Base-by-base conservation (phyloP, 148 eudicot genomes). In the Agrostemma githago region DNA sequence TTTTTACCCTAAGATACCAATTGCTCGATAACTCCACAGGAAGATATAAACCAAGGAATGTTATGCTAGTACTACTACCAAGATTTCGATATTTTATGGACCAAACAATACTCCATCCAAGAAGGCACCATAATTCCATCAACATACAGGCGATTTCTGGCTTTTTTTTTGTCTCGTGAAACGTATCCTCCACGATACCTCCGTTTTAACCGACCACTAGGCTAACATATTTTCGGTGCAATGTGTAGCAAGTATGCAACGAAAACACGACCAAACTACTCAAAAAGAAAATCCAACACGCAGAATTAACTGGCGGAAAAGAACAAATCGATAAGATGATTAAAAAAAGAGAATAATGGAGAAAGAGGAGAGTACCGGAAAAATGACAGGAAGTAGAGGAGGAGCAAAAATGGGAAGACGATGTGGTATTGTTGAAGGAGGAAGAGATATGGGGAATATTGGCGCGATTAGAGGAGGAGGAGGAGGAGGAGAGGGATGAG, bases 391-490 rank as follows among this genome's bases (percentile, higher is more conserved):
- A 78, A 73, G 73, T 69, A 7, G 14, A 72, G 8, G 80, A 75
- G 5, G 86, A 81, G 73, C 72, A 85, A 67, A 58, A 77, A 66
- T 77, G 78, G 6, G 84, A 81, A 15, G 84, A 79, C 2, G 86
- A 82, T n/a, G 75, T 54, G 0, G 71, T 74, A 0, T 72, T 46
- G 0, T 75, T 65, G 1, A 76, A 66, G 0, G 79, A 68, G 3
- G 77, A 70, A 12, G 71, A 53, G 41, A 82, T 53, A 6, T 71
- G 56, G 3, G 74, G 11, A 12, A 67, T 59, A 8, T 48, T 62
- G n/a, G 42, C 54, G 5, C 46, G 56, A 58, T 60, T 60, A 42
- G 17, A 62, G 64, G 73, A 74, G 62, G 80, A 69, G 74, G 82
- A 67, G 6, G 72, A 43, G 46, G 46, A 43, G 5, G 46, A 43